Evolutionary conservation across 2,329 filamentous ascomycete species (phyloP).

Genomic region (Tolypocladium pustulatum): DNA sequence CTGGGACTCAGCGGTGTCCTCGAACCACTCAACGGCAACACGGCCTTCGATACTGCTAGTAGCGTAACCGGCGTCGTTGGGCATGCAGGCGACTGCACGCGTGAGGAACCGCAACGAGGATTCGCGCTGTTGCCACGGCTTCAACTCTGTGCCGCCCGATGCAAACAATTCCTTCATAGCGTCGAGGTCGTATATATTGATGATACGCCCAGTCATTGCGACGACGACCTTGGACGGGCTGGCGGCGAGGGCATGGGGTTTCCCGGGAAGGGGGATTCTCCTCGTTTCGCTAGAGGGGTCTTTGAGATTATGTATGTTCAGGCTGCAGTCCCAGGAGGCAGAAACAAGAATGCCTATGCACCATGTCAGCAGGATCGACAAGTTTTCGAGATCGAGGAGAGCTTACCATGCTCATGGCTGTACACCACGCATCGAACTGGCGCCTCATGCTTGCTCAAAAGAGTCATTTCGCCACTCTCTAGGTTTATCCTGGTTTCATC

Average conservation of each 20-base stretch:
- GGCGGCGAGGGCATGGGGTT: slow-evolving; percentile 78
- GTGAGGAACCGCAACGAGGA: slow-evolving; percentile 95
- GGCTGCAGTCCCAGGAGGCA: slow-evolving; percentile 84
- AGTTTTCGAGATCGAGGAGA: not conserved
- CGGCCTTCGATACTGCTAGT: slow-evolving; percentile 88
- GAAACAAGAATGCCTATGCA: slow-evolving; percentile 63
- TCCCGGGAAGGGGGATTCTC: slow-evolving; percentile 64
- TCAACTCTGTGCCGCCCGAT: slow-evolving; percentile 34
- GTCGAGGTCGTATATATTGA: slow-evolving; percentile 87
- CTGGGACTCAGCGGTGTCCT: slow-evolving; percentile 77
- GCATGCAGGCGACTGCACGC: slow-evolving; percentile 88
- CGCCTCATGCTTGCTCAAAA: slow-evolving; percentile 67
- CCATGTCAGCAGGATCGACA: slow-evolving; percentile 7
- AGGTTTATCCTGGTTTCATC: slow-evolving; percentile 48
- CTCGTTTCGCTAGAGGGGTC: slow-evolving; percentile 44
- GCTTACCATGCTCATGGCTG: slow-evolving; percentile 57
- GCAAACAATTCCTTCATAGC: slow-evolving; percentile 48
- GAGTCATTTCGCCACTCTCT: slow-evolving; percentile 57
- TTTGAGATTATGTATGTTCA: slow-evolving; percentile 69
- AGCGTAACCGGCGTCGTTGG: slow-evolving; percentile 88
- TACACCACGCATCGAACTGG: slow-evolving; percentile 80
- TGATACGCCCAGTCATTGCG: slow-evolving; percentile 87
- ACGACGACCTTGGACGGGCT: slow-evolving; percentile 77
- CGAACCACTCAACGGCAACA: slow-evolving; percentile 97
- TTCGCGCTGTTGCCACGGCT: slow-evolving; percentile 89